Evolutionary conservation across 257 asterid genomes (phyloP).

Genomic region (Salvia miltiorrhiza): DNA sequence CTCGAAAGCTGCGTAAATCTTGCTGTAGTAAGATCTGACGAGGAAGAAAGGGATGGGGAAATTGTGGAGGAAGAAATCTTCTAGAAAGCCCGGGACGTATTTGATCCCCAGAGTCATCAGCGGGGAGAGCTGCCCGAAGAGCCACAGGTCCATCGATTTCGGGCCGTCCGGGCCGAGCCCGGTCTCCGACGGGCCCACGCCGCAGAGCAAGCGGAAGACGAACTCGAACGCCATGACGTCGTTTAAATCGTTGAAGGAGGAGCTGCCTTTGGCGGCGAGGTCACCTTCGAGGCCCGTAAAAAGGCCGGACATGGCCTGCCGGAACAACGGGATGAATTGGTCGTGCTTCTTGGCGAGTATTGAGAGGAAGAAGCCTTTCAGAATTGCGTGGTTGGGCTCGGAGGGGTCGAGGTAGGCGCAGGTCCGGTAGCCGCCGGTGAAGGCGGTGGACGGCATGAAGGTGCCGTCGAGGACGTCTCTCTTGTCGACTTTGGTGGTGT

Average conservation of each 20-base stretch:
- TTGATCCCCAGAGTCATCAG: constrained; percentile 39
- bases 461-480: constrained; percentile 74
- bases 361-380: constrained; percentile 44
- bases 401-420: constrained; percentile 61
- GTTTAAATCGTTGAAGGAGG: constrained; percentile 40
- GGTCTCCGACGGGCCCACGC: constrained; percentile 32
- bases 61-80: constrained; percentile 53
- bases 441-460: constrained; percentile 59
- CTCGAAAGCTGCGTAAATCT: constrained; percentile 45
- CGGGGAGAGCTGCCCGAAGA: constrained; percentile 57
- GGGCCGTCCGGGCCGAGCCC: constrained; percentile 45
- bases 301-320: constrained; percentile 29
- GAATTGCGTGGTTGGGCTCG: constrained; percentile 43
- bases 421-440: constrained; percentile 66
- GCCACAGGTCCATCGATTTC: constrained; percentile 49
- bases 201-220: constrained; percentile 57
- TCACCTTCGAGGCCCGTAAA: constrained; percentile 49
- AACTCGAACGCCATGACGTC: constrained; percentile 60
- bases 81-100: constrained; percentile 47
- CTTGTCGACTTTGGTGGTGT: constrained; percentile 67
- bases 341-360: constrained; percentile 33
- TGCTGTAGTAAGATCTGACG: constrained; percentile 43
- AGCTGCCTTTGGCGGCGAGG: constrained; percentile 31
- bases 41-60: constrained; percentile 40
- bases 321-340: constrained; percentile 44